Evolutionary conservation across 1,284 basidiomycete species (phyloP).

Genomic region (Puccinia hordei): DNA sequence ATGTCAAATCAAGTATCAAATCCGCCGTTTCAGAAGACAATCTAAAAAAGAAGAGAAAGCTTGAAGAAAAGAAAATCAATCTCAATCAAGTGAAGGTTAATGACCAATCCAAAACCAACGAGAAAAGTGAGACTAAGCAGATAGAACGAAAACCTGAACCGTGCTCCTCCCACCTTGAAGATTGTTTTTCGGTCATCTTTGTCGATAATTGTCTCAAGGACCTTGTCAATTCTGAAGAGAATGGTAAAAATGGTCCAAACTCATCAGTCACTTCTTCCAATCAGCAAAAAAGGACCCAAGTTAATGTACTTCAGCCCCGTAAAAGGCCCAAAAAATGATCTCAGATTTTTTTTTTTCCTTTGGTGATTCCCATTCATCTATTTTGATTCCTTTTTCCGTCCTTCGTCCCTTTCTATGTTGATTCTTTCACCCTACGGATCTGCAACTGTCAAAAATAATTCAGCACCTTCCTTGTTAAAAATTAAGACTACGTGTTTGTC

Average conservation of each 20-base stretch:
- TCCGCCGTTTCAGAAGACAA: background rate
- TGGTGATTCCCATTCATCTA: background rate
- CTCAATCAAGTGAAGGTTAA: background rate
- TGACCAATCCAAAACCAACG: background rate
- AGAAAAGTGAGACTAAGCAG: too few species aligned
- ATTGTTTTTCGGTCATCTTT: constrained; percentile 7
- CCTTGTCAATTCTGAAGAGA: background rate
- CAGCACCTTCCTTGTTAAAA: too few species aligned
- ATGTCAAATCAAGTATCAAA: constrained; percentile 15
- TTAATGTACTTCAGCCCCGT: constrained; percentile 11
- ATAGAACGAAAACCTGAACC: background rate
- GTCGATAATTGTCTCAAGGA: constrained; percentile 18
- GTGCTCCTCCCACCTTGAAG: background rate
- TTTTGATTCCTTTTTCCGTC: background rate
- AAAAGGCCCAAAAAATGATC: constrained; percentile 16
- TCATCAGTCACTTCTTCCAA: background rate
- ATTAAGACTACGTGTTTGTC: too few species aligned
- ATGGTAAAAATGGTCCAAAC: background rate
- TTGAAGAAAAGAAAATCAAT: background rate
- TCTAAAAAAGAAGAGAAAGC: background rate
- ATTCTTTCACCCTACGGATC: too few species aligned
- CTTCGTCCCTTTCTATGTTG: background rate
- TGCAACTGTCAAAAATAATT: too few species aligned
- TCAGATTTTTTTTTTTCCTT: background rate
- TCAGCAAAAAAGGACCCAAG: constrained; percentile 8